phyloP scores from a whole-genome alignment of 441 rosid species.

The Eugenia klotzschiana region DNA sequence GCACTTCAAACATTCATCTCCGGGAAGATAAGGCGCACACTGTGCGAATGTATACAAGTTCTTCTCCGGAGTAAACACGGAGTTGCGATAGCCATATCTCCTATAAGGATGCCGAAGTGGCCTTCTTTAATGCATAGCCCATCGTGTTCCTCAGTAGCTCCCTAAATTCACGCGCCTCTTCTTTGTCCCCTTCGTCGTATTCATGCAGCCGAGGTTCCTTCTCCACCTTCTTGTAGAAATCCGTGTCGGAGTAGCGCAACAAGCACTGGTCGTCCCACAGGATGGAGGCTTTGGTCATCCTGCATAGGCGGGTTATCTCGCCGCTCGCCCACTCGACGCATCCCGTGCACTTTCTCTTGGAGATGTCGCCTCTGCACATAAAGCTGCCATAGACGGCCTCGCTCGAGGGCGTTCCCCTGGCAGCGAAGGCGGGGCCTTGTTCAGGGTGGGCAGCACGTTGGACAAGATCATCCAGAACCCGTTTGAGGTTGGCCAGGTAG shows the following conservation, averaged over 20 bases:
- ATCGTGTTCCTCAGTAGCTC: not conserved
- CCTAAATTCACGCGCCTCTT: not conserved
- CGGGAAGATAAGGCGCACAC: not conserved
- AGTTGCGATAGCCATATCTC: not conserved
- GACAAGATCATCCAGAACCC: not conserved
- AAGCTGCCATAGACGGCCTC: not conserved
- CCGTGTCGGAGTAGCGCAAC: slow-evolving; percentile 16
- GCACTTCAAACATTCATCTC: not conserved
- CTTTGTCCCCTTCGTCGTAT: not conserved
- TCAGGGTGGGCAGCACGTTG: no score
- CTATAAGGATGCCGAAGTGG: not conserved
- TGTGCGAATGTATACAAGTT: not conserved
- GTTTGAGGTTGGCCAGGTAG: not conserved
- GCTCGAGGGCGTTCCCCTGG: not conserved
- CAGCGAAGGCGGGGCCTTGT: no score
- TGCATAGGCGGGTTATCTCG: not conserved
- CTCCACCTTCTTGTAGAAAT: slow-evolving; percentile 6
- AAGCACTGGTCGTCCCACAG: slow-evolving; percentile 31
- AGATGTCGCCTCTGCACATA: not conserved
- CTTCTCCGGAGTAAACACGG: not conserved
- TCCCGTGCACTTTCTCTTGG: not conserved
- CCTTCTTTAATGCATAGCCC: not conserved
- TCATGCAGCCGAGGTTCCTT: not conserved
- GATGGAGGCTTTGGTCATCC: not conserved
- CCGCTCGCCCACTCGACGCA: not conserved